Conservation (phyloP, 169 alveolate species). For the Plasmodium gallinaceum region DNA sequence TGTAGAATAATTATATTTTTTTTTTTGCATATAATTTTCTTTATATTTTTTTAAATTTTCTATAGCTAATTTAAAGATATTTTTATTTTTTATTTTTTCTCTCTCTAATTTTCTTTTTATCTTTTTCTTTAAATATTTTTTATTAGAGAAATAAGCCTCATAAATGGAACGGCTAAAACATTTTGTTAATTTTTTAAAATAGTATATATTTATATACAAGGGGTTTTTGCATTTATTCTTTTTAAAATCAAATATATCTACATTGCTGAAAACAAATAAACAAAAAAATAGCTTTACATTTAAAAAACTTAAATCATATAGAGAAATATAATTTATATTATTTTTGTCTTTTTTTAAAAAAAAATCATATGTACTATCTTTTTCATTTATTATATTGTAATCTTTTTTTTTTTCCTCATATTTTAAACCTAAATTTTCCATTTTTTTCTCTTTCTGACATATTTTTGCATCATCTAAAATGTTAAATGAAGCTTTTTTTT, state of each 20-base stretch:
- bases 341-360: constrained; percentile 35
- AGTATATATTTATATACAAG: constrained; percentile 36
- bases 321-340: constrained; percentile 33
- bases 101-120: constrained; percentile 31
- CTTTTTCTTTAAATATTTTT: constrained; percentile 10
- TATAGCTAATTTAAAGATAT: constrained; percentile 36
- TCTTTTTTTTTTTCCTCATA: not conserved
- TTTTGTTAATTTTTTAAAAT: constrained; percentile 63
- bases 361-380: not conserved
- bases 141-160: constrained; percentile 42
- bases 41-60: constrained; percentile 21
- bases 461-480: too few relatives aligned
- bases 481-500: too few relatives aligned
- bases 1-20: not conserved
- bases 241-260: constrained; percentile 52
- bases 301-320: constrained; percentile 29
- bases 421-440: not conserved
- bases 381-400: not conserved
- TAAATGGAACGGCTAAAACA: constrained; percentile 39
- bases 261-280: constrained; percentile 54
- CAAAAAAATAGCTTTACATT: constrained; percentile 50
- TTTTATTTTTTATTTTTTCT: constrained; percentile 30
- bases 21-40: constrained; percentile 25
- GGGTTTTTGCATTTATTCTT: constrained; percentile 31
- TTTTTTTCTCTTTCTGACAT: not conserved